Conservation (phyloP, 768 basidiomycete genomes). For the Candolleomyces eurysporus region DNA sequence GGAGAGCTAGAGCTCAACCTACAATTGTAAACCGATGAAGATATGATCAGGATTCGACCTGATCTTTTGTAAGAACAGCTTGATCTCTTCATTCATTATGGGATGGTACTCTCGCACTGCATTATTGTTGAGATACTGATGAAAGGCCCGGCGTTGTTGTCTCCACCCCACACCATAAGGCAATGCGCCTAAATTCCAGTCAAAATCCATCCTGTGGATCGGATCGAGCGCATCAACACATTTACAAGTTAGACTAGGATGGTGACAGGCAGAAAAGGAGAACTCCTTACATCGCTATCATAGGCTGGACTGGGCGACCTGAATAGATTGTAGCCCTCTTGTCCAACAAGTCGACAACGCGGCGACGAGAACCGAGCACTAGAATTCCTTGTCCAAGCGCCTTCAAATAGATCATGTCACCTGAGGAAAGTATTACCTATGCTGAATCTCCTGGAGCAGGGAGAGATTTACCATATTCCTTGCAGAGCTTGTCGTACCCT, state of each 20-base stretch:
- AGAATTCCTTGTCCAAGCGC: slow-evolving; percentile 10
- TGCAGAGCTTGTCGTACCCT: slow-evolving; percentile 11
- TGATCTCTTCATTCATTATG: slow-evolving; percentile 22
- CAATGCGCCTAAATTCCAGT: slow-evolving; percentile 18
- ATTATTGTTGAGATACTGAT: slow-evolving; percentile 20
- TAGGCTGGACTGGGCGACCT: slow-evolving; percentile 20
- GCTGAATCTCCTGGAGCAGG: neutral
- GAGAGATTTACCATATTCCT: slow-evolving; percentile 11
- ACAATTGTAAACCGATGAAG: slow-evolving; percentile 22
- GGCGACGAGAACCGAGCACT: slow-evolving; percentile 1
- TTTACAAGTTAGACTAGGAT: neutral
- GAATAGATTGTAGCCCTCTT: slow-evolving; percentile 14
- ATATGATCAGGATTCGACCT: slow-evolving; percentile 19
- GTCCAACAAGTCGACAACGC: slow-evolving; percentile 11
- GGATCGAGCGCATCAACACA: neutral
- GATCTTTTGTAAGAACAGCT: slow-evolving; percentile 27
- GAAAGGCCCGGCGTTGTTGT: slow-evolving; percentile 21
- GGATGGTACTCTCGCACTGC: slow-evolving; percentile 12
- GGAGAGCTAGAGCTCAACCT: neutral
- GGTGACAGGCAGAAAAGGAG: neutral
- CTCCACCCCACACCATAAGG: slow-evolving; percentile 23
- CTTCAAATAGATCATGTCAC: slow-evolving; percentile 9
- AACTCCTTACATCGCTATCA: slow-evolving; percentile 19
- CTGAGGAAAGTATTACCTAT: neutral
- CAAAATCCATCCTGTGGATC: slow-evolving; percentile 20